Percentiles rank a stretch among this genome's conserved stretches.
Evolutionary conservation across 495 filamentous ascomycete genomes (phyloP).

Genomic region (Penicillium paxilli): DNA sequence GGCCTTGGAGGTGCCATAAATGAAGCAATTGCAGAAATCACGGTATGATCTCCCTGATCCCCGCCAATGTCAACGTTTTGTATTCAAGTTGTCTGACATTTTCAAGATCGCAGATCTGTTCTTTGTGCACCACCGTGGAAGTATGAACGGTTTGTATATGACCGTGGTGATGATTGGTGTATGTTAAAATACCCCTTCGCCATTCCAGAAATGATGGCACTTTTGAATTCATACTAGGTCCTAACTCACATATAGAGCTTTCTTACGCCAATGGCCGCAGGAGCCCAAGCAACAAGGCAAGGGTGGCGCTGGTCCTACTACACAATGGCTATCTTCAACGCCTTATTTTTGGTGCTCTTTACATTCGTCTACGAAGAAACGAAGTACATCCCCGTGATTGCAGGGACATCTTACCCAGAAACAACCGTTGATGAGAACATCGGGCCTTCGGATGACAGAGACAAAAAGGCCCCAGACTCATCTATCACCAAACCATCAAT

Average conservation of each 20-base stretch:
- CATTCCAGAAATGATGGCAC: not conserved
- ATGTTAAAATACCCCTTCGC: conserved; percentile 5
- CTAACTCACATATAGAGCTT: conserved; percentile 24
- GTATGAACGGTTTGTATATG: conserved; percentile 39
- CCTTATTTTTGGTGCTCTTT: conserved; percentile 27
- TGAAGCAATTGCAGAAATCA: conserved; percentile 37
- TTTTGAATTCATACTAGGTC: no score
- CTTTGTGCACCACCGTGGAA: conserved; percentile 38
- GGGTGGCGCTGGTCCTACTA: conserved; percentile 34
- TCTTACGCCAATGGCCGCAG: conserved; percentile 35
- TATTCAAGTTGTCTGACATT: not conserved
- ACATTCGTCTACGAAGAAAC: conserved; percentile 36
- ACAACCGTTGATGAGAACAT: not conserved
- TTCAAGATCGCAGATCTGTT: conserved; percentile 39
- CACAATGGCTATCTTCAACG: conserved; percentile 31
- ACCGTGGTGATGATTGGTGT: conserved; percentile 38
- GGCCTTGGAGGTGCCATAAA: conserved; percentile 37
- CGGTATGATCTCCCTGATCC: conserved; percentile 9
- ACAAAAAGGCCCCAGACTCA: conserved; percentile 2
- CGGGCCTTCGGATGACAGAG: not conserved
- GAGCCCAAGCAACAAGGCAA: conserved; percentile 29
- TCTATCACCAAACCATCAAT: conserved; percentile 2
- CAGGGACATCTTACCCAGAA: conserved; percentile 4
- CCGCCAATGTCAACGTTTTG: no score
- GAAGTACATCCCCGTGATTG: conserved; percentile 28